Conservation (phyloP, 108 stramenopile species). For the Cyclotella atomus region DNA sequence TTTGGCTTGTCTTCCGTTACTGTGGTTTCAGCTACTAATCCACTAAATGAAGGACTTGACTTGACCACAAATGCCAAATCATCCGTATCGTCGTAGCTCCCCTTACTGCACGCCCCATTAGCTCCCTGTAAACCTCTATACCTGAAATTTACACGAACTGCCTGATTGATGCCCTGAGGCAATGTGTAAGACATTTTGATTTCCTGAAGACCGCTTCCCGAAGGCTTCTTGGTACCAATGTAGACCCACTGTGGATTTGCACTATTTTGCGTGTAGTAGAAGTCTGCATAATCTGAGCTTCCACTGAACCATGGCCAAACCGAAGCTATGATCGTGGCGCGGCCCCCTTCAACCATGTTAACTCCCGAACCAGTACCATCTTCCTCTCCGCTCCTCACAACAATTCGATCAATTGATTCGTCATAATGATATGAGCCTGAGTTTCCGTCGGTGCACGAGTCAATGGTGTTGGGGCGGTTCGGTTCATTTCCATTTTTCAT, state of each 20-base stretch:
- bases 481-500: constrained; percentile 2
- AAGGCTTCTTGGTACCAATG: constrained; percentile 16
- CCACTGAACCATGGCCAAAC: constrained; percentile 19
- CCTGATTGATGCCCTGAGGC: constrained; percentile 14
- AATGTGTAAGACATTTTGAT: constrained; percentile 10
- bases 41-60: background rate
- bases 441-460: constrained; percentile 15
- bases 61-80: constrained; percentile 19
- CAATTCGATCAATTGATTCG: constrained; percentile 22
- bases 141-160: constrained; percentile 26
- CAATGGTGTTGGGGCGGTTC: constrained; percentile 15
- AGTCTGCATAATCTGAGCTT: constrained; percentile 13
- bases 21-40: background rate
- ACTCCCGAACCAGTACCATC: constrained; percentile 12
- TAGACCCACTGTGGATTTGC: constrained; percentile 3
- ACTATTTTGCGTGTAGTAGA: constrained; percentile 14
- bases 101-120: constrained; percentile 5
- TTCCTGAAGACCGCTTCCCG: background rate
- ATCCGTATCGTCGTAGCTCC: constrained; percentile 16
- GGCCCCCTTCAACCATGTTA: constrained; percentile 17
- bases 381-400: constrained; percentile 11
- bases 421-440: constrained; percentile 7
- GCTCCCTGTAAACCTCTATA: constrained; percentile 3
- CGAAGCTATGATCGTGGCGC: constrained; percentile 16
- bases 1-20: no score